Base-by-base conservation (phyloP, 345 rosid genomes). In the Populus alba region DNA sequence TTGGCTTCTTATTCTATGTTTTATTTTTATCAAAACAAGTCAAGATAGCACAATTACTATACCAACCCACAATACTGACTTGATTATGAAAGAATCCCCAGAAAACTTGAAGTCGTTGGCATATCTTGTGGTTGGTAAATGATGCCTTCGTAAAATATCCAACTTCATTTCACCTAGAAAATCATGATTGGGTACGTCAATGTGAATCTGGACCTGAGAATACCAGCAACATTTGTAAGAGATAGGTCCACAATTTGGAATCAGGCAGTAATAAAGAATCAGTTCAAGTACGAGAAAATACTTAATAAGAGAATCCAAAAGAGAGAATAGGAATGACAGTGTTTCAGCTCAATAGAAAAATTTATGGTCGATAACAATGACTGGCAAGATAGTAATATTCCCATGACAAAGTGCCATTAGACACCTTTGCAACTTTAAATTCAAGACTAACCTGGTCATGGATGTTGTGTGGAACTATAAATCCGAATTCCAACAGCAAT, bases 401-500 rank as follows among this genome's bases (percentile, higher is more conserved):
- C 39, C 0, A 7, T 7, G 8, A 43, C 47, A 43, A 10, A 43
- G 47, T 43, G 47, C 47, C 15, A 43, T 43, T 43, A 43, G 12
- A 75, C 35, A 49, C n/a, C 62, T 61, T 62, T 75, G 65, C 57
- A 29, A 61, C 29, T 51, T 41, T 18, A 71, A 73, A 71, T 38
- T 47, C 57, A 74, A 78, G 29, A 79, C 86, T 75, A 84, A 92
- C 98, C 97, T 92, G 88, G 73, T 93, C 97, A 75, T 89, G 84
- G 49, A 72, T 86, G 85, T 93, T 95, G 81, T 82, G 63, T n/a
- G 91, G 87, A 79, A 92, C 81, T 11, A 94, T 84, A 84, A 95
- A 95, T 66, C 97, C 98, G 33, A 89, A 95, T 78, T 93, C 97
- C 85, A 90, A 83, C 80, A 91, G 81, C 84, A 95, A 87, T 70